Conservation (phyloP, 2,329 filamentous ascomycete species). For the Botryosphaeria agaves region DNA sequence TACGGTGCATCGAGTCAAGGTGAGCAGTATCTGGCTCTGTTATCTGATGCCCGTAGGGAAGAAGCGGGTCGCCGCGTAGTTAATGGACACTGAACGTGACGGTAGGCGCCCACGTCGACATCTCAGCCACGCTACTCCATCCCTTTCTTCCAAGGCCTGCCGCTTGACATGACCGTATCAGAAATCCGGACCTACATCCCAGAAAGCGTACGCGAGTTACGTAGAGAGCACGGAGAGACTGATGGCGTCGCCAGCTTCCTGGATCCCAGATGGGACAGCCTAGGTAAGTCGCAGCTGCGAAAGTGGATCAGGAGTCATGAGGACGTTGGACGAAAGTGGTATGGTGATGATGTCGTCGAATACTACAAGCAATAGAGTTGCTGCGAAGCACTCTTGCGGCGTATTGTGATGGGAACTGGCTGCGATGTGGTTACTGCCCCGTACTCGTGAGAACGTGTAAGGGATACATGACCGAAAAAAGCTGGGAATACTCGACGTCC, state of each 20-base stretch:
- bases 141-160: conserved; percentile 20
- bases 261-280: conserved; percentile 14
- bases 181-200: conserved; percentile 19
- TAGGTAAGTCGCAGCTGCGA: conserved; percentile 20
- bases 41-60: neutral
- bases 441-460: too few relatives aligned
- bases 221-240: conserved; percentile 3
- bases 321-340: conserved; percentile 19
- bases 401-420: too few relatives aligned
- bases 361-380: conserved; percentile 7
- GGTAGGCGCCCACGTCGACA: conserved; percentile 1
- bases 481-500: too few relatives aligned
- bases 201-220: conserved; percentile 8
- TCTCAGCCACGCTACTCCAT: conserved; percentile 12
- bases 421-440: too few relatives aligned
- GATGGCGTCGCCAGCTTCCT: conserved; percentile 10
- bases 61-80: neutral
- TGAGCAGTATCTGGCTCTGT: too few relatives aligned
- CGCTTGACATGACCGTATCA: conserved; percentile 20
- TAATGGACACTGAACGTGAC: neutral
- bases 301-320: conserved; percentile 18
- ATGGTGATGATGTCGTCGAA: conserved; percentile 13
- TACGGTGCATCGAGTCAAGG: conserved; percentile 25
- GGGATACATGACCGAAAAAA: too few relatives aligned
- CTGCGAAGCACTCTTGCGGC: neutral